These are phyloP conservation scores for Stagonosporopsis rhizophila DNA, from an alignment of 2,329 filamentous ascomycete genomes.

Conservation along the genomic window DNA sequence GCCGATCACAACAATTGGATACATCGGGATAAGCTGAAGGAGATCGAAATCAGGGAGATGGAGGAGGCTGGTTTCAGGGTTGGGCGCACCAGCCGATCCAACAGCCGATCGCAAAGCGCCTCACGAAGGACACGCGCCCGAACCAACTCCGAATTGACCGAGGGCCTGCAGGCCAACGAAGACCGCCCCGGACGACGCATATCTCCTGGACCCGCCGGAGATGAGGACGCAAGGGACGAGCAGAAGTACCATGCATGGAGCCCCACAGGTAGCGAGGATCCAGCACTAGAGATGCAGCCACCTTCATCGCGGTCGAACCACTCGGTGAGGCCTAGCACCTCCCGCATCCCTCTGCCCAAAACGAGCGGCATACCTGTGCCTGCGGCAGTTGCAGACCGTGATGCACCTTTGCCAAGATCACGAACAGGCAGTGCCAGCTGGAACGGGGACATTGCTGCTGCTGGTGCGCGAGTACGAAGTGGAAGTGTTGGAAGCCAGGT, in stretches of 20 bases:
- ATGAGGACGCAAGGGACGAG: slow-evolving; percentile 47
- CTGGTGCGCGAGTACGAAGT: slow-evolving; percentile 73
- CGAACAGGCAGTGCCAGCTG: slow-evolving; percentile 63
- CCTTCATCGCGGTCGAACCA: slow-evolving; percentile 58
- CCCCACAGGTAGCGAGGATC: slow-evolving; percentile 78
- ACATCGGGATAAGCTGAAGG: slow-evolving; percentile 81
- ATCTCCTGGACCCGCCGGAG: slow-evolving; percentile 52
- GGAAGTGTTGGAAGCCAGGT: slow-evolving; percentile 66
- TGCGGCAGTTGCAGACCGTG: slow-evolving; percentile 74
- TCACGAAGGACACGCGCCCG: slow-evolving; percentile 37
- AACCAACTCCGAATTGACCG: slow-evolving; percentile 42
- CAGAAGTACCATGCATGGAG: slow-evolving; percentile 64
- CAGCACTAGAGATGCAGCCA: slow-evolving; percentile 61
- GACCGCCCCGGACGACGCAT: slow-evolving; percentile 41
- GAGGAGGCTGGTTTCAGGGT: slow-evolving; percentile 76
- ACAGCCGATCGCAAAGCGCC: slow-evolving; percentile 47
- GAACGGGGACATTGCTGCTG: slow-evolving; percentile 66
- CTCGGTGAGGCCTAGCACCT: slow-evolving; percentile 63
- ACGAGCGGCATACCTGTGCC: slow-evolving; percentile 79
- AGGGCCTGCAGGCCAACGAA: slow-evolving; percentile 34
- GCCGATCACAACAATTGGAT: slow-evolving; percentile 79
- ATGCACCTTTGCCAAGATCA: slow-evolving; percentile 70
- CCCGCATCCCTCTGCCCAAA: slow-evolving; percentile 86
- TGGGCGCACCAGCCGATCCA: slow-evolving; percentile 52
- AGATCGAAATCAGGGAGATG: slow-evolving; percentile 81